Base-by-base conservation (phyloP, 441 rosid genomes). In the Gossypium schwendimanii region DNA sequence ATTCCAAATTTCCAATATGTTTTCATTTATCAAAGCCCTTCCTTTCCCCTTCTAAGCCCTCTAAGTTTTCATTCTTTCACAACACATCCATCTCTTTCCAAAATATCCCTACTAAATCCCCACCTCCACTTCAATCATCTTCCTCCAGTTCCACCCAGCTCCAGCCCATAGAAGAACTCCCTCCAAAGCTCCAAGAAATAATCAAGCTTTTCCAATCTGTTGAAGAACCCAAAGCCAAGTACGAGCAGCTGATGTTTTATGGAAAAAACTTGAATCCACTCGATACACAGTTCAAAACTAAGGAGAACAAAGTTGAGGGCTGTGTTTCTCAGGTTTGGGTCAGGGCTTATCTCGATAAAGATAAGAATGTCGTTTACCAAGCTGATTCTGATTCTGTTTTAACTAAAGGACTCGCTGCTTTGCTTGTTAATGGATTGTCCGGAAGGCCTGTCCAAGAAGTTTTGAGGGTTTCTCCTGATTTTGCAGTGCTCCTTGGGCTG, bases 281-380 rank as follows among this genome's bases (percentile, higher is more conserved):
- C 0, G 89, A 86, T 72, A 7, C 82, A n/a, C 83, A 15, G 52
- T 94, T 83, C 85, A 90, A 87, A 76, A 91, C 96, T 23, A 74
- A 78, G 49, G 91, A 87, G 59, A 94, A 92, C 67, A 94, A 94
- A 77, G 97, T 94, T 6, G 81, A 90, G 79, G 88, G 98, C n/a
- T 93, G 98, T 58, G 92, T 89, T 20, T 89, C 97, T 33, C 94
- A 88, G 84, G 97, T 93, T 7, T 93, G 97, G 97, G 95, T 93
- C 10, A 83, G 97, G 83, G 98, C 93, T 31, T 89, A 74, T 75
- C 81, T 91, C 1, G 95, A 92, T 63, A 52, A 63, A 0, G 79
- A 86, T 9, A 70, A 71, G 54, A 88, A 89, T 69, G 97, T 88
- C 49, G 82, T 89, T 3, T 90, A 81, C 73, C 92, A 91, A 75